These are phyloP conservation scores for Blepharisma japonicum DNA, from an alignment of 73 alveolate genomes.

Conservation along the genomic window DNA sequence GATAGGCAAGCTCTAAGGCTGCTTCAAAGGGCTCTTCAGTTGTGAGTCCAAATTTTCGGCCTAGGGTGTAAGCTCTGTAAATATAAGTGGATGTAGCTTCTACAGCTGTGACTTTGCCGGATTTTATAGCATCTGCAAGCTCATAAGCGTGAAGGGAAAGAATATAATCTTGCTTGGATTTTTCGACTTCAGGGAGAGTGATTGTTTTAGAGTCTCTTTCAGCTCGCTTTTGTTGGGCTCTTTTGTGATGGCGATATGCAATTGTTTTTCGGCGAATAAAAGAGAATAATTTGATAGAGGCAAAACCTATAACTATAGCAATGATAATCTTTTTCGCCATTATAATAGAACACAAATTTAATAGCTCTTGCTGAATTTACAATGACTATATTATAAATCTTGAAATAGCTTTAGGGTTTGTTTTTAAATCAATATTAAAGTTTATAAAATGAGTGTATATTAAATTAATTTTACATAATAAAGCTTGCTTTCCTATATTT, in stretches of 20 bases:
- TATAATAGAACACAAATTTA: too few species aligned
- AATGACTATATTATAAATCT: too few species aligned
- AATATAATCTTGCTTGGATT: conserved; percentile 3
- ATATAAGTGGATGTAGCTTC: conserved; percentile 32
- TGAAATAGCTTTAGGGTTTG: too few species aligned
- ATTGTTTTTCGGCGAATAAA: too few species aligned
- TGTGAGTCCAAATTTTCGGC: conserved; percentile 34
- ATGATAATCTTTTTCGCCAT: too few species aligned
- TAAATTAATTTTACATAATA: too few species aligned
- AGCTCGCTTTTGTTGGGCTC: not conserved
- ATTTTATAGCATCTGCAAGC: conserved; percentile 21
- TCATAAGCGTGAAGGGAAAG: conserved; percentile 6
- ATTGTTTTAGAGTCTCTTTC: not conserved
- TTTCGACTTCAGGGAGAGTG: conserved; percentile 2
- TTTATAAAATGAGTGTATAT: too few species aligned
- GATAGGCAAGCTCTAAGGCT: conserved; percentile 33
- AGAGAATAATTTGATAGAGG: too few species aligned
- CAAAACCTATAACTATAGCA: too few species aligned
- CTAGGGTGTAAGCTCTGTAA: conserved; percentile 31
- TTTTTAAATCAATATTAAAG: too few species aligned
- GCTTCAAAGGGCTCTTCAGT: conserved; percentile 40
- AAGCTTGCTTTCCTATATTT: too few species aligned
- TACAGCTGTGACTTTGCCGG: conserved; percentile 24
- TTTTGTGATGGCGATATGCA: not conserved
- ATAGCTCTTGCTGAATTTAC: too few species aligned